A percentile compares a stretch with the other conserved stretches of the same genome.
phyloP scores from a whole-genome alignment of 2,329 filamentous ascomycete species.

The Amauroascus verrucosus region DNA sequence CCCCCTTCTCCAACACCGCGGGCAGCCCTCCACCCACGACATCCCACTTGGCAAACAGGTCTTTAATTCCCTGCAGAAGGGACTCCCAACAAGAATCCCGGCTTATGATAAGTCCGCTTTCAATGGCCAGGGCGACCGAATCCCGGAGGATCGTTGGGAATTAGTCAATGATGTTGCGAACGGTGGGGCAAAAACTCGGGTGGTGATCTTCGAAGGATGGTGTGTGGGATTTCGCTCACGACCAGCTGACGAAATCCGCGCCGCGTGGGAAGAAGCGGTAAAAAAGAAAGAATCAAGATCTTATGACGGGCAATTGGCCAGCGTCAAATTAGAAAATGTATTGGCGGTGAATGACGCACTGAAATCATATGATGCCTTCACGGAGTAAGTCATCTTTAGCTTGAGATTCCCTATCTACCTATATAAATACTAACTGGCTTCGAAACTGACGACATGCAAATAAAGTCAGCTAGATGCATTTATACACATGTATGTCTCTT shows the following conservation, averaged over 20 bases:
- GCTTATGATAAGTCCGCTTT: conserved; percentile 76
- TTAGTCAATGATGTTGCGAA: conserved; percentile 33
- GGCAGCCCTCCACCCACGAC: conserved; percentile 78
- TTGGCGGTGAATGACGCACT: conserved; percentile 50
- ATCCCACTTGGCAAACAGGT: conserved; percentile 53
- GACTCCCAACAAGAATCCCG: conserved; percentile 52
- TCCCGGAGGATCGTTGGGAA: conserved; percentile 53
- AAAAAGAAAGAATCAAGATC: conserved; percentile 34
- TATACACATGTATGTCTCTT: conserved; percentile 47
- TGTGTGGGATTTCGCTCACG: conserved; percentile 72
- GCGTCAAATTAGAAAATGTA: conserved; percentile 47
- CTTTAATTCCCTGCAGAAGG: conserved; percentile 48
- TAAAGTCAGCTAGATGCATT: conserved; percentile 49
- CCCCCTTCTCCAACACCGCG: conserved; percentile 66
- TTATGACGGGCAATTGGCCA: conserved; percentile 44
- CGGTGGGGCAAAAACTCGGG: conserved; percentile 36
- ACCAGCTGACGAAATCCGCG: conserved; percentile 43
- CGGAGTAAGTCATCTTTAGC: conserved; percentile 34
- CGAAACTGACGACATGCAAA: too few relatives aligned
- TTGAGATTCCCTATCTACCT: background rate
- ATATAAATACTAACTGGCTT: background rate
- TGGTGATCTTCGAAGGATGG: conserved; percentile 84
- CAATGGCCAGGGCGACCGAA: conserved; percentile 64
- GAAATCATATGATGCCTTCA: conserved; percentile 49
- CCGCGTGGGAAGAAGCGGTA: conserved; percentile 44